phyloP scores from a whole-genome alignment of 2,329 filamentous ascomycete species.

The Fulvia fulva region DNA sequence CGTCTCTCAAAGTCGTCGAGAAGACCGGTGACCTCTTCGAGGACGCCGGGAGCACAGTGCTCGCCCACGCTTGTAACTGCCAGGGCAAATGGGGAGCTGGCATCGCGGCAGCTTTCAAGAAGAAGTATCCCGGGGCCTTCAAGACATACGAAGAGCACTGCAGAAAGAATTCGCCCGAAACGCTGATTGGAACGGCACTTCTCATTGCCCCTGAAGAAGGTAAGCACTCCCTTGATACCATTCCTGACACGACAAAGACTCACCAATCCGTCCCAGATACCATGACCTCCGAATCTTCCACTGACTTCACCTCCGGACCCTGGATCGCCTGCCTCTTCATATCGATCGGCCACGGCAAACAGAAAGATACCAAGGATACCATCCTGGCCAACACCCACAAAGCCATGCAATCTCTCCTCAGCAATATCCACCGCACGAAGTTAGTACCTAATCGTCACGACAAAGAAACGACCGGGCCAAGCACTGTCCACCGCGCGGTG shows the following conservation, averaged over 20 bases:
- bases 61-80: conserved; percentile 60
- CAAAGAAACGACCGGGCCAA: too few species aligned
- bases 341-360: conserved; percentile 46
- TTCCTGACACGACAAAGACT: background rate
- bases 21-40: conserved; percentile 49
- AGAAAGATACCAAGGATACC: conserved; percentile 37
- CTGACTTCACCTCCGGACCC: background rate
- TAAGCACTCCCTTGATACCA: conserved; percentile 41
- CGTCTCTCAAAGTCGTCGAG: conserved; percentile 17
- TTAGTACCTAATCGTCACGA: too few species aligned
- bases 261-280: too few species aligned
- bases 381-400: conserved; percentile 50
- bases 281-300: too few species aligned
- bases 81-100: conserved; percentile 56
- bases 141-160: conserved; percentile 48
- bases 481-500: background rate
- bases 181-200: conserved; percentile 46
- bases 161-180: conserved; percentile 27
- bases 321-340: conserved; percentile 57
- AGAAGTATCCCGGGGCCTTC: conserved; percentile 50
- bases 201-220: conserved; percentile 47
- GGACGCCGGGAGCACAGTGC: conserved; percentile 46
- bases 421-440: conserved; percentile 41
- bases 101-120: conserved; percentile 52
- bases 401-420: conserved; percentile 48